phyloP scores from a whole-genome alignment of 2,329 filamentous ascomycete species.

The Orbilia blumenaviensis region DNA sequence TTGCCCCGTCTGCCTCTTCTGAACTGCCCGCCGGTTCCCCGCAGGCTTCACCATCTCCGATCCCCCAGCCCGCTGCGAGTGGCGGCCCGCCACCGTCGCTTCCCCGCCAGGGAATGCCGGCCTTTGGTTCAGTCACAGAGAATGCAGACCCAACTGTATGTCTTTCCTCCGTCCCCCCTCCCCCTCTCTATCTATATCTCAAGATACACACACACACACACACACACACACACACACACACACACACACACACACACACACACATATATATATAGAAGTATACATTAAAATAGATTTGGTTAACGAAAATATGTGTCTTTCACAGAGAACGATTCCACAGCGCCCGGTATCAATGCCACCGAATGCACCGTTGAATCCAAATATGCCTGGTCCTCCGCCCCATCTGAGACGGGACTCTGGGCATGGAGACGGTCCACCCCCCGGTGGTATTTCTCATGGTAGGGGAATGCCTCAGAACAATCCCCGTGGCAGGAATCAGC shows the following conservation, averaged over 20 bases:
- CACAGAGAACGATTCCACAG: constrained; percentile 65
- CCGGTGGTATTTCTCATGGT: constrained; percentile 64
- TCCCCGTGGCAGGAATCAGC: constrained; percentile 64
- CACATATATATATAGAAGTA: background rate
- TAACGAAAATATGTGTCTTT: background rate
- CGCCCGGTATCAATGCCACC: constrained; percentile 72
- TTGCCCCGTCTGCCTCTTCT: constrained; percentile 61
- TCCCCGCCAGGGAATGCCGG: constrained; percentile 51
- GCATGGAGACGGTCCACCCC: constrained; percentile 72
- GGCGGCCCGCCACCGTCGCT: constrained; percentile 81
- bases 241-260: background rate
- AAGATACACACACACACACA: background rate
- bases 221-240: background rate
- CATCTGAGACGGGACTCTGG: constrained; percentile 88
- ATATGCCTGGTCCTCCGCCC: constrained; percentile 64
- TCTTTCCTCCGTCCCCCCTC: constrained; percentile 38
- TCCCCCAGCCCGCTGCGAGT: constrained; percentile 83
- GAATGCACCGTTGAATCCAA: constrained; percentile 68
- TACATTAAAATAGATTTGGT: background rate
- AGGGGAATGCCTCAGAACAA: constrained; percentile 60
- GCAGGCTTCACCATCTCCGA: constrained; percentile 87
- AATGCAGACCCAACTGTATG: constrained; percentile 33
- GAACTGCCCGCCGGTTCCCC: constrained; percentile 83
- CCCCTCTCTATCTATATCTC: too few relatives aligned
- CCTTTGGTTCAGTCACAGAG: constrained; percentile 55